Base-by-base conservation (phyloP, 2,329 filamentous ascomycete genomes). In the Didymosphaeria variabile region DNA sequence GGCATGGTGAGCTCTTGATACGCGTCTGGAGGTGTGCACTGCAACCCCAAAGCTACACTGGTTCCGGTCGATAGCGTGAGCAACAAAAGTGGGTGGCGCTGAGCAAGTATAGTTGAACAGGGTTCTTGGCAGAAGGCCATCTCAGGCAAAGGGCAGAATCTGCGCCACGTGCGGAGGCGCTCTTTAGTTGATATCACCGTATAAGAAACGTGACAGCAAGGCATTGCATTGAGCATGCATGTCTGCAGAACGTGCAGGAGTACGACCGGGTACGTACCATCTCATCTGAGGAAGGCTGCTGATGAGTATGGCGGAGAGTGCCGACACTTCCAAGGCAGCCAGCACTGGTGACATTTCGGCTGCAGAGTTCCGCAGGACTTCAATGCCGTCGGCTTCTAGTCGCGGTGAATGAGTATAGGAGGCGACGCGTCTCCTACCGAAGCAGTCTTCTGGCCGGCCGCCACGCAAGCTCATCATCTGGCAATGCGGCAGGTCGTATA, bases 401-500 rank as follows among this genome's bases (percentile, higher is more conserved):
- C 40, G 53, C 31, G 23, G 36, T 62, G 52, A 36, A 36, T 10
- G 34, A 55, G 56, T 72, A 71, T 70, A 70, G 67, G 55, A 57
- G 70, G 44, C 67, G 63, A 71, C 65, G 70, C 69, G 67, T 68
- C 67, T 62, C 38, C 38, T 40, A 19, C 17, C 38, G 38, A 40
- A 40, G 38, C 55, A 40, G 58, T 50, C 45, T 45, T 60, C 34
- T 49, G 59, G 59, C 49, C 53, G 46, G 65, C 58, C 53, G 69
- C 59, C 59, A 68, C 66, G 64, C 68, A 72, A 72, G 67, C 66
- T 66, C 61, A 60, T 55, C 47, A 66, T 61, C 63, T 63, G 59
- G 55, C 64, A 74, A 62, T 71, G 71, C 66, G 67, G 58, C 54
- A 55, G 36, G 55, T 67, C 67, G 67, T 67, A 68, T 64, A 65